phyloP scores from a whole-genome alignment of 176 grass and related monocot species.

The Cocos nucifera region DNA sequence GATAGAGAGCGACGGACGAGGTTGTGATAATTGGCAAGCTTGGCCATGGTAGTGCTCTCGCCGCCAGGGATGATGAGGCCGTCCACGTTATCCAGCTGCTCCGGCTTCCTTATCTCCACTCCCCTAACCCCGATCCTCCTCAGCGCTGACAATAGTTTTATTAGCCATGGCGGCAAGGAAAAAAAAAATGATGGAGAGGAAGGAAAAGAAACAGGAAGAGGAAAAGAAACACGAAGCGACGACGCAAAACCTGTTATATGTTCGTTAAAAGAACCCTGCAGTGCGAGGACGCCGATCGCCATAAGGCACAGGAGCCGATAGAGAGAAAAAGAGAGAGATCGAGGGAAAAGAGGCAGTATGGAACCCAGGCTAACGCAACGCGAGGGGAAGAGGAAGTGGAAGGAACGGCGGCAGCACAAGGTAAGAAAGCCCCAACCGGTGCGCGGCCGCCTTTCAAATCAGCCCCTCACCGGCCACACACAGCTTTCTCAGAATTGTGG shows the following conservation, averaged over 20 bases:
- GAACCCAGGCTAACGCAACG: too few species aligned
- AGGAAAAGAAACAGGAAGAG: background rate
- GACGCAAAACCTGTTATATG: conserved; percentile 49
- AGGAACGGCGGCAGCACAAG: too few species aligned
- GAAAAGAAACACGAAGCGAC: background rate
- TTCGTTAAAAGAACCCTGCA: conserved; percentile 98
- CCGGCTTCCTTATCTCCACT: conserved; percentile 75
- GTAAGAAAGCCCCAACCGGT: too few species aligned
- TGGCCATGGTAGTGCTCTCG: conserved; percentile 99
- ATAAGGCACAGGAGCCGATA: conserved; percentile 6
- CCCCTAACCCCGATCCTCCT: conserved; percentile 83
- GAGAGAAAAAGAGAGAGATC: background rate
- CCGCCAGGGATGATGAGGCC: conserved; percentile 96
- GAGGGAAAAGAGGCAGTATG: background rate
- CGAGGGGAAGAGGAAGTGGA: too few species aligned
- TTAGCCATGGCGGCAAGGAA: background rate
- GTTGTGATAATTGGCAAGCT: conserved; percentile 82
- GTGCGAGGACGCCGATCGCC: conserved; percentile 86
- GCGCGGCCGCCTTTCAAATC: too few species aligned
- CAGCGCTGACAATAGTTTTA: conserved; percentile 35
- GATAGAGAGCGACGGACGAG: conserved; percentile 26
- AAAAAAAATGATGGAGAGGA: background rate
- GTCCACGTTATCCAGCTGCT: conserved; percentile 56
- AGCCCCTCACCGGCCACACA: too few species aligned
- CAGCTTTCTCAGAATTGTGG: too few species aligned